Evolutionary conservation across 345 rosid species (phyloP).

Genomic region (Salix arbutifolia): DNA sequence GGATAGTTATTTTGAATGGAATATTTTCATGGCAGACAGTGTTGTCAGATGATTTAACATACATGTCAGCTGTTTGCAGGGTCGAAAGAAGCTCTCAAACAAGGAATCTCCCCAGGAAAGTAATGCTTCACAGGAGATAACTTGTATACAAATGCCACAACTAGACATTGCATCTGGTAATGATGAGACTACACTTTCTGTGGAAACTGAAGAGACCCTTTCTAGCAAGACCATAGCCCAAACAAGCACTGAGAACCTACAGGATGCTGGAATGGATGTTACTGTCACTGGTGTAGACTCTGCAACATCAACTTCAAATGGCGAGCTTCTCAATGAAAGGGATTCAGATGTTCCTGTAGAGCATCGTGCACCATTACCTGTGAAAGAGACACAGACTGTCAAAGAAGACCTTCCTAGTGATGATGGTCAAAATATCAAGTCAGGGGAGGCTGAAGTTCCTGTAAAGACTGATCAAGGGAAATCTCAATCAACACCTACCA

Average conservation of each 20-base stretch:
- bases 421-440: constrained; percentile 22
- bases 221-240: constrained; percentile 23
- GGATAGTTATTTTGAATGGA: constrained; percentile 2
- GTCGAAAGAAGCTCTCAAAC: constrained; percentile 38
- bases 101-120: constrained; percentile 36
- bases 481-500: constrained; percentile 33
- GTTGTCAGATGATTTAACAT: constrained; percentile 12
- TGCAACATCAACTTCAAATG: constrained; percentile 33
- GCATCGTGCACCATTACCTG: constrained; percentile 33
- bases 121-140: constrained; percentile 34
- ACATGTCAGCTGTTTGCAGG: constrained; percentile 38
- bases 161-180: constrained; percentile 32
- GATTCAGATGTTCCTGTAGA: constrained; percentile 37
- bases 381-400: constrained; percentile 46
- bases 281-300: constrained; percentile 27
- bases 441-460: constrained; percentile 37
- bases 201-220: constrained; percentile 42
- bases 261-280: constrained; percentile 31
- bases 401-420: constrained; percentile 36
- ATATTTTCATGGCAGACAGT: not conserved
- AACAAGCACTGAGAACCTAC: constrained; percentile 26
- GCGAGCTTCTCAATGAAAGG: constrained; percentile 43
- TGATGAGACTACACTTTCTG: constrained; percentile 25
- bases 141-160: constrained; percentile 29
- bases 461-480: constrained; percentile 41